A percentile compares a stretch with the other conserved stretches of the same genome.
These are phyloP conservation scores for Carallia brachiata DNA, from an alignment of 345 rosid species.

Conservation along the genomic window DNA sequence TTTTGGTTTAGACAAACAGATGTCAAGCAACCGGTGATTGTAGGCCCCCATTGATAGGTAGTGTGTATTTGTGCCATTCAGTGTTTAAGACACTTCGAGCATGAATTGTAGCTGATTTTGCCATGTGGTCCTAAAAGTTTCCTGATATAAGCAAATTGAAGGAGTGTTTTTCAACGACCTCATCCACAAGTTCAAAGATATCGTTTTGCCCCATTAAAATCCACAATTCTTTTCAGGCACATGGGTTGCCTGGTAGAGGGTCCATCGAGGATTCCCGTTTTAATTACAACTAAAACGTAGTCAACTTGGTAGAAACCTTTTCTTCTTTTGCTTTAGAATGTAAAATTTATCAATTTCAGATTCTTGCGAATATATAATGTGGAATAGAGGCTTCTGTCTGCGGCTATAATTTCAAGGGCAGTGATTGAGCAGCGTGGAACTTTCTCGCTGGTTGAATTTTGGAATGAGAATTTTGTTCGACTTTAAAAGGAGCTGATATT, in stretches of 20 bases:
- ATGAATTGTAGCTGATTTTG: background rate
- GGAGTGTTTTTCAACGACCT: background rate
- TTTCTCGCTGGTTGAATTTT: too few relatives aligned
- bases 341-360: too few relatives aligned
- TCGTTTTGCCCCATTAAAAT: background rate
- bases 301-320: background rate
- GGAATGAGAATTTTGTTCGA: too few relatives aligned
- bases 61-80: too few relatives aligned
- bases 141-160: background rate
- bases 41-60: background rate
- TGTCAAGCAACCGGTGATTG: background rate
- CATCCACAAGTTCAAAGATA: constrained; percentile 2
- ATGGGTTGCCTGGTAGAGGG: constrained; percentile 9
- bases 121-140: constrained; percentile 3
- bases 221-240: background rate
- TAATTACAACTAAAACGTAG: background rate
- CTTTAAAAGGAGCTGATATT: too few relatives aligned
- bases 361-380: too few relatives aligned
- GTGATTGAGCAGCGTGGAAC: too few relatives aligned
- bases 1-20: too few relatives aligned
- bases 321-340: background rate
- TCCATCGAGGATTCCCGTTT: background rate
- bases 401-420: too few relatives aligned
- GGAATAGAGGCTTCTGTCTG: too few relatives aligned
- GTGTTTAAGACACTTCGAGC: background rate